Evolutionary conservation across 2,329 filamentous ascomycete species (phyloP).

Genomic region (Aschersonia sp.): DNA sequence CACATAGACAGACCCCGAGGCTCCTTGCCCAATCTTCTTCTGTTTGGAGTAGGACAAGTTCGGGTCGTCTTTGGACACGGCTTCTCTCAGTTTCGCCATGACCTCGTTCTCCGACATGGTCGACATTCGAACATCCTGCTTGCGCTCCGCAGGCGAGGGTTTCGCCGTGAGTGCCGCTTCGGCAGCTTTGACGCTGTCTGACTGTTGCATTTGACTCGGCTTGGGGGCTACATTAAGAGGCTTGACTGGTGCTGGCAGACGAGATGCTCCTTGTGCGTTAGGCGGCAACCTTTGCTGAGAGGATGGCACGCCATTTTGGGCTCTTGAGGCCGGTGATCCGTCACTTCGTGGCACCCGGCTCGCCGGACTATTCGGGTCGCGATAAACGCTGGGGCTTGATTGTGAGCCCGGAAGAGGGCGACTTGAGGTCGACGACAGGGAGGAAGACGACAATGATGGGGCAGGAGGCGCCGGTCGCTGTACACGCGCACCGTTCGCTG

Average conservation of each 20-base stretch:
- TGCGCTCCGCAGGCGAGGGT: slow-evolving; percentile 53
- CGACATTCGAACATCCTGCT: slow-evolving; percentile 95
- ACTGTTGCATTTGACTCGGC: slow-evolving; percentile 30
- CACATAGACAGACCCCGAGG: slow-evolving; percentile 94
- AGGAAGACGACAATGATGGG: slow-evolving; percentile 23
- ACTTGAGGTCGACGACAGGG: slow-evolving; percentile 6
- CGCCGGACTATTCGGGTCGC: slow-evolving; percentile 24
- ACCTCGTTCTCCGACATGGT: slow-evolving; percentile 96
- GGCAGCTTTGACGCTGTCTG: slow-evolving; percentile 71
- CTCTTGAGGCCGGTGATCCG: slow-evolving; percentile 37
- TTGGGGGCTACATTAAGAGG: slow-evolving; percentile 67
- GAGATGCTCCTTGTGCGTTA: slow-evolving; percentile 27
- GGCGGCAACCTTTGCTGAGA: slow-evolving; percentile 31
- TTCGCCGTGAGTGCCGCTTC: slow-evolving; percentile 82
- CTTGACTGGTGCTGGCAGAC: slow-evolving; percentile 54
- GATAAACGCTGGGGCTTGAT: slow-evolving; percentile 30
- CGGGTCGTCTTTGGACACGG: slow-evolving; percentile 90
- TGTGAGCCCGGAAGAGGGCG: slow-evolving; percentile 36
- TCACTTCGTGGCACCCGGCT: slow-evolving; percentile 33
- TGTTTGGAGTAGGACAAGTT: slow-evolving; percentile 96
- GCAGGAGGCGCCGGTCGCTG: slow-evolving; percentile 75
- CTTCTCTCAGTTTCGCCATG: slow-evolving; percentile 88
- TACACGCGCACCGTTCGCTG: slow-evolving; percentile 44
- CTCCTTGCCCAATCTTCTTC: slow-evolving; percentile 98
- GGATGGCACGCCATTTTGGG: slow-evolving; percentile 39